A percentile compares a stretch with the other conserved stretches of the same genome.
These are phyloP conservation scores for Eragrostis curvula DNA, from an alignment of 176 grass and related monocot genomes.

Conservation along the genomic window DNA sequence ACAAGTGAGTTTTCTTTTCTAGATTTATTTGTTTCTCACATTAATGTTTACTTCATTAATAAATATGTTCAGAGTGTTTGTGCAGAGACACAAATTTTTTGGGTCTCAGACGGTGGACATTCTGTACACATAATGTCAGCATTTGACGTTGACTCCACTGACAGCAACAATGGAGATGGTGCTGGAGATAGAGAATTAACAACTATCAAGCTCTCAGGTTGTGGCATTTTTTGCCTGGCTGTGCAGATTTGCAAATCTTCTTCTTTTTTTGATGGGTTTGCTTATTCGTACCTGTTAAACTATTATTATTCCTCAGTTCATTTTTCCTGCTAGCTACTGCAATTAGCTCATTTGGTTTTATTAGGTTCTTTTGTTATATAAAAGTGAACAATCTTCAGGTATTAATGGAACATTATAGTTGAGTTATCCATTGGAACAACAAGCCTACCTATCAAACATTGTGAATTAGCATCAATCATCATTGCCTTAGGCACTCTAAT, in stretches of 20 bases:
- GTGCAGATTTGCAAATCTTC: neutral
- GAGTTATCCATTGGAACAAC: neutral
- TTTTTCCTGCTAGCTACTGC: neutral
- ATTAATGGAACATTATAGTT: neutral
- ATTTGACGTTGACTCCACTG: constrained; percentile 50
- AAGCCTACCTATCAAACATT: neutral
- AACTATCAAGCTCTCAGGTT: constrained; percentile 72
- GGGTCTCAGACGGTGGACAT: constrained; percentile 85
- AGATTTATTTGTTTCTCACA: constrained; percentile 25
- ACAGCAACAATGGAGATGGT: constrained; percentile 22
- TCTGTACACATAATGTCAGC: constrained; percentile 70
- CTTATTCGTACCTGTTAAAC: constrained; percentile 3
- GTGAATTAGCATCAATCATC: constrained; percentile 6
- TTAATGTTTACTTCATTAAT: constrained; percentile 66
- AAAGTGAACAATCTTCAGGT: neutral
- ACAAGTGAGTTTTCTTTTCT: constrained; percentile 66
- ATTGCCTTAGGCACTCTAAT: constrained; percentile 19
- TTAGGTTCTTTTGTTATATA: constrained; percentile 12
- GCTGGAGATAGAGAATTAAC: constrained; percentile 40
- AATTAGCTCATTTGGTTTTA: constrained; percentile 33
- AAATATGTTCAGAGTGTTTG: constrained; percentile 77
- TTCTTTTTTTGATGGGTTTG: neutral
- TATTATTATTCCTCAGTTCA: neutral
- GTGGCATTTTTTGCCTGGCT: constrained; percentile 7
- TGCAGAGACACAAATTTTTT: constrained; percentile 81